These are phyloP conservation scores for Ogataea siamensis DNA, from an alignment of 805 yeast species.

Conservation along the genomic window DNA sequence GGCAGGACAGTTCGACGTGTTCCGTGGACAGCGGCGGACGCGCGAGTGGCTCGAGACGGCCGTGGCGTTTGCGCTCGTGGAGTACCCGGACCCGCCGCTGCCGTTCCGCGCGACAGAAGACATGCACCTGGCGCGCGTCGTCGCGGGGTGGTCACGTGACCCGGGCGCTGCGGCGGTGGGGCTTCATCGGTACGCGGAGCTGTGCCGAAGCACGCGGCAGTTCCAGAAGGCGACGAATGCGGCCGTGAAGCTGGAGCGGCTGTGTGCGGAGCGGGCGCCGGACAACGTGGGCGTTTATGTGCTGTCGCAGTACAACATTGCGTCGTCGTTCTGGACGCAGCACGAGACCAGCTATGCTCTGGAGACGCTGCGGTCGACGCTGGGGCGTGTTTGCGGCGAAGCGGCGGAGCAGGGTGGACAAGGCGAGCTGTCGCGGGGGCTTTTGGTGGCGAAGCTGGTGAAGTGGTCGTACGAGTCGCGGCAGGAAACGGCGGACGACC, in stretches of 20 bases:
- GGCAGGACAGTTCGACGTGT: background rate
- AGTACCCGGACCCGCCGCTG: conserved; percentile 29
- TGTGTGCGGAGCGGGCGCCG: conserved; percentile 28
- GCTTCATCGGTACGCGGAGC: conserved; percentile 40
- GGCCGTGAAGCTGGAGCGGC: conserved; percentile 42
- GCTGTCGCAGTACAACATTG: conserved; percentile 46
- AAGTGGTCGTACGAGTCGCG: conserved; percentile 73
- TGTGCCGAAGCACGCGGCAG: conserved; percentile 38
- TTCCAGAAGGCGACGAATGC: conserved; percentile 53
- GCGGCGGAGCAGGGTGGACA: too few relatives aligned
- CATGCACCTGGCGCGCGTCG: conserved; percentile 4
- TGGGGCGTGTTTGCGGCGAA: conserved; percentile 10
- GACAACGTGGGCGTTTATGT: conserved; percentile 2
- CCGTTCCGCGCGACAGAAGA: conserved; percentile 2
- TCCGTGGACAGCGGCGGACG: background rate
- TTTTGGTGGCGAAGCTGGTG: conserved; percentile 41
- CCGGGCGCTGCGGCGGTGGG: conserved; percentile 29
- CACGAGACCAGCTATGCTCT: conserved; percentile 55
- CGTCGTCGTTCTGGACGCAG: conserved; percentile 64
- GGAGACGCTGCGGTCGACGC: conserved; percentile 43
- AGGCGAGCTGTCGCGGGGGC: conserved; percentile 7
- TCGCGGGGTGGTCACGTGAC: background rate
- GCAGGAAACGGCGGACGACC: conserved; percentile 59
- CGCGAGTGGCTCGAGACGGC: conserved; percentile 6
- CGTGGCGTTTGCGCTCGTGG: conserved; percentile 4